These are phyloP conservation scores for Shiraia bambusicola DNA, from an alignment of 2,329 filamentous ascomycete genomes.

Conservation along the genomic window DNA sequence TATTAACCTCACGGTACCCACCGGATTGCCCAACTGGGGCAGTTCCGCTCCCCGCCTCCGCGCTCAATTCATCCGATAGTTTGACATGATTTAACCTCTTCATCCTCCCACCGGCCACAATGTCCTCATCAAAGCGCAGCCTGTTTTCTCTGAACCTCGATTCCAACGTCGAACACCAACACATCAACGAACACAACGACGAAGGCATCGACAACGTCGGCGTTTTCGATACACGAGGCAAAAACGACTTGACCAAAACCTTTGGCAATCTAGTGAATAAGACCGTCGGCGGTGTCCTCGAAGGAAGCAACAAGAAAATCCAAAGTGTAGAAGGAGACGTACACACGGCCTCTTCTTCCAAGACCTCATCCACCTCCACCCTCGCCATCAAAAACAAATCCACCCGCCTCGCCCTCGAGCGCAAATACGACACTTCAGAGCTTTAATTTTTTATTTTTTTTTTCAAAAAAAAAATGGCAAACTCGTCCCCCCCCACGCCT, in stretches of 20 bases:
- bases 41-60: slow-evolving; percentile 25
- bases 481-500: slow-evolving; percentile 12
- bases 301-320: slow-evolving; percentile 28
- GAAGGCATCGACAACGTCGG: slow-evolving; percentile 35
- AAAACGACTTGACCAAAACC: slow-evolving; percentile 39
- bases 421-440: slow-evolving; percentile 38
- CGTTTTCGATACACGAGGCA: slow-evolving; percentile 34
- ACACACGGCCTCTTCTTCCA: slow-evolving; percentile 13
- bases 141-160: slow-evolving; percentile 45
- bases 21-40: slow-evolving; percentile 32
- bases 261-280: slow-evolving; percentile 38
- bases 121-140: slow-evolving; percentile 33
- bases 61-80: slow-evolving; percentile 18
- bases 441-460: slow-evolving; percentile 17
- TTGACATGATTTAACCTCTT: slow-evolving; percentile 24
- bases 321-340: slow-evolving; percentile 26
- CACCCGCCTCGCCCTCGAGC: slow-evolving; percentile 20
- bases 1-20: slow-evolving; percentile 12
- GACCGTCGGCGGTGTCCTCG: slow-evolving; percentile 34
- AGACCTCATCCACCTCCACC: slow-evolving; percentile 2
- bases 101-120: slow-evolving; percentile 8
- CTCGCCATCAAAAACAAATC: slow-evolving; percentile 13
- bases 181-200: slow-evolving; percentile 40
- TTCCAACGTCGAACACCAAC: slow-evolving; percentile 43
- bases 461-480: slow-evolving; percentile 9